A percentile compares a stretch with the other conserved stretches of the same genome.
These are phyloP conservation scores for Cupressus sempervirens DNA, from an alignment of 75 land plant species.

Conservation along the genomic window DNA sequence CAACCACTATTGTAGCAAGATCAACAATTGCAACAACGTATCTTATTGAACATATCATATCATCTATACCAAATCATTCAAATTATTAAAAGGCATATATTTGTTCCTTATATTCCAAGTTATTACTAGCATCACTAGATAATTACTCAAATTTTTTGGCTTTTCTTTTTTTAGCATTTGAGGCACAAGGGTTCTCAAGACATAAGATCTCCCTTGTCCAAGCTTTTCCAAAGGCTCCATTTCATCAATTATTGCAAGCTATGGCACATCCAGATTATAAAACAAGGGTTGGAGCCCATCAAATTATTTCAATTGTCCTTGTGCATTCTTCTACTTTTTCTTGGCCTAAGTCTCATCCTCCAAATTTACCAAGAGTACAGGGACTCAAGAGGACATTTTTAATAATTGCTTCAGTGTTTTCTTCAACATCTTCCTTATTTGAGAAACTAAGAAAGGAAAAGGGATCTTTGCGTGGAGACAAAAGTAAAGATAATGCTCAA, in stretches of 20 bases:
- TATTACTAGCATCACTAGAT: too few relatives aligned
- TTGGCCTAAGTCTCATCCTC: constrained; percentile 18
- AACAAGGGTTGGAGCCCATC: constrained; percentile 85
- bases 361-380: constrained; percentile 21
- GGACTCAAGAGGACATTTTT: constrained; percentile 49
- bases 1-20: constrained; percentile 41
- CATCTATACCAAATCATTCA: constrained; percentile 64
- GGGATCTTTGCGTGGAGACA: constrained; percentile 20
- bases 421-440: constrained; percentile 91
- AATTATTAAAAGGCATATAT: constrained; percentile 57
- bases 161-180: too few relatives aligned
- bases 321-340: constrained; percentile 72
- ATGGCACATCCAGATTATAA: too few relatives aligned
- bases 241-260: too few relatives aligned
- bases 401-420: constrained; percentile 76
- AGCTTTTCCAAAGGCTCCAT: too few relatives aligned
- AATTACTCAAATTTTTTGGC: too few relatives aligned
- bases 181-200: too few relatives aligned
- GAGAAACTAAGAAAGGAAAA: too few relatives aligned
- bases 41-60: too few relatives aligned
- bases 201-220: too few relatives aligned
- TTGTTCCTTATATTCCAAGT: background rate
- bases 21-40: constrained; percentile 61
- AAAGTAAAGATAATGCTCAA: constrained; percentile 12
- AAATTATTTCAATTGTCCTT: constrained; percentile 74